phyloP scores from a whole-genome alignment of 805 yeast species.

The Metschnikowia similis region DNA sequence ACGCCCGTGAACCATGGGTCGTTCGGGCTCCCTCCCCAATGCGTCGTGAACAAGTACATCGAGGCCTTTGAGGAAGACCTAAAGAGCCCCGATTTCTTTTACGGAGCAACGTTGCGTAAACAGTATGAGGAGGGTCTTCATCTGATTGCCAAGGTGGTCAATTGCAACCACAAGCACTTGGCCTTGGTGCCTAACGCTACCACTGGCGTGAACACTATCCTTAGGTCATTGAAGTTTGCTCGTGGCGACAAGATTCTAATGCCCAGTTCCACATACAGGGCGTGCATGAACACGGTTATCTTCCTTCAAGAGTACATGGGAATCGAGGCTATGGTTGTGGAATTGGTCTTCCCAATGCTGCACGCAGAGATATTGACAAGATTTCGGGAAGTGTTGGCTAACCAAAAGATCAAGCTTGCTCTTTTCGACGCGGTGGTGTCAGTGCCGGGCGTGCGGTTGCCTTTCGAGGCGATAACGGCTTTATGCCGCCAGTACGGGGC shows the following conservation, averaged over 20 bases:
- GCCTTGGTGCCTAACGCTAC: constrained; percentile 61
- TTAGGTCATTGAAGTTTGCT: constrained; percentile 50
- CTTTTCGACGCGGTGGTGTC: constrained; percentile 58
- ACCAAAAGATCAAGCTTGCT: constrained; percentile 33
- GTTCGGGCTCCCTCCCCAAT: constrained; percentile 52
- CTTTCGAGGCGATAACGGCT: constrained; percentile 46
- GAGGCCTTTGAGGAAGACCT: constrained; percentile 17
- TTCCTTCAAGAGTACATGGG: constrained; percentile 33
- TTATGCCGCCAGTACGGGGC: constrained; percentile 45
- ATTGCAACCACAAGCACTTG: constrained; percentile 43
- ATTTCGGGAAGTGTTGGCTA: constrained; percentile 21
- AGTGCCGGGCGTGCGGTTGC: constrained; percentile 59
- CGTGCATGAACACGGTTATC: constrained; percentile 50
- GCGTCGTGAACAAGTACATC: constrained; percentile 26
- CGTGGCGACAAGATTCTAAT: constrained; percentile 50
- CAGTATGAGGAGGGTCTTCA: constrained; percentile 33
- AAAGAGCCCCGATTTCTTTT: constrained; percentile 46
- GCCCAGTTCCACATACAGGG: constrained; percentile 48
- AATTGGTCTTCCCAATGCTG: constrained; percentile 14
- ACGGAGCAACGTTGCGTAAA: constrained; percentile 22
- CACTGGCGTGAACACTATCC: constrained; percentile 51
- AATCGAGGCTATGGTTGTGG: constrained; percentile 19
- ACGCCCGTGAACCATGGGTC: constrained; percentile 62
- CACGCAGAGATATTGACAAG: constrained; percentile 21
- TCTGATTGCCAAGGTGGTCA: constrained; percentile 37